A percentile compares a stretch with the other conserved stretches of the same genome.
Evolutionary conservation across 106 monocot genomes (phyloP).

Genomic region (Hemerocallis citrina): DNA sequence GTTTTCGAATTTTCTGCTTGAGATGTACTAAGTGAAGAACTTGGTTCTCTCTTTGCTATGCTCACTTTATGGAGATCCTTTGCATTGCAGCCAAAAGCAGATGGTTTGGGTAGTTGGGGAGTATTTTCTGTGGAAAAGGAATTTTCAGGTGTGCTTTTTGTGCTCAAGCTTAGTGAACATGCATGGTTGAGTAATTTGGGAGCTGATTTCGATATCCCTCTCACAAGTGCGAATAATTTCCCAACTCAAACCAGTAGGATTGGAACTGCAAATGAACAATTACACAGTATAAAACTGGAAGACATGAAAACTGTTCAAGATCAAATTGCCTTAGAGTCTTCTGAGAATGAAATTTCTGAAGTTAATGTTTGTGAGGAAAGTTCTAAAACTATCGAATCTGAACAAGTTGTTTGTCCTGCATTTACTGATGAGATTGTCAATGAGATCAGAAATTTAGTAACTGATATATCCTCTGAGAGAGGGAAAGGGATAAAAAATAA

Average conservation of each 20-base stretch:
- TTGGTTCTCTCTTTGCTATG: slow-evolving; percentile 6
- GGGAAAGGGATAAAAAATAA: slow-evolving; percentile 46
- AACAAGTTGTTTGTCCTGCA: slow-evolving; percentile 12
- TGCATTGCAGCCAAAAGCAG: slow-evolving; percentile 55
- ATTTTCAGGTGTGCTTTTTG: slow-evolving; percentile 64
- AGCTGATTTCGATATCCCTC: slow-evolving; percentile 80
- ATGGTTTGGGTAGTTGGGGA: slow-evolving; percentile 60
- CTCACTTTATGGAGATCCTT: slow-evolving; percentile 15
- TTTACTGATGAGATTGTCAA: slow-evolving; percentile 65
- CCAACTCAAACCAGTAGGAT: slow-evolving; percentile 15
- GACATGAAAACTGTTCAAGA: neutral
- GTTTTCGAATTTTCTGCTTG: neutral
- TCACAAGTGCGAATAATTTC: slow-evolving; percentile 31
- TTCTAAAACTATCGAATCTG: slow-evolving; percentile 7
- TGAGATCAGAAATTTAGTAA: slow-evolving; percentile 77
- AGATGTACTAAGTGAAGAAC: neutral
- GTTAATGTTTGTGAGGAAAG: neutral
- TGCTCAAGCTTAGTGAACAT: slow-evolving; percentile 79
- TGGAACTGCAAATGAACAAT: slow-evolving; percentile 7
- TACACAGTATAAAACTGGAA: neutral
- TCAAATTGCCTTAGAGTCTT: neutral
- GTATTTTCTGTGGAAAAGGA: slow-evolving; percentile 45
- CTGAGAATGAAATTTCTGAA: neutral
- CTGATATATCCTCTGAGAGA: slow-evolving; percentile 72
- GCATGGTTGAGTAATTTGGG: slow-evolving; percentile 77